Conservation (phyloP, 148 eudicot species). For the Mesembryanthemum crystallinum region DNA sequence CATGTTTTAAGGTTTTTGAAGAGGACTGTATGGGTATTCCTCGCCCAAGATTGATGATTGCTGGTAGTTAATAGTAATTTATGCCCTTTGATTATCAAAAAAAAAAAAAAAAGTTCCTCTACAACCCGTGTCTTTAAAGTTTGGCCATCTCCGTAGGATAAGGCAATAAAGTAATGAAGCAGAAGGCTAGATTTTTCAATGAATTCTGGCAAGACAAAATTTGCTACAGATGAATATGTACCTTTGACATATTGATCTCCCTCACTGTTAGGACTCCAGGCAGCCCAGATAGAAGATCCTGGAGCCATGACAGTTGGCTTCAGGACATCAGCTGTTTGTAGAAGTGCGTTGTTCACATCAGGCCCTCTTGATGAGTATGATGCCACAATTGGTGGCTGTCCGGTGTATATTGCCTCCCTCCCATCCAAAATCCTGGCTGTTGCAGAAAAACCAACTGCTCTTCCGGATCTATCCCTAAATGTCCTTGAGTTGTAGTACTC, state of each 20-base stretch:
- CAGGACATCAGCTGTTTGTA: conserved; percentile 67
- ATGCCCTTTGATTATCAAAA: too few relatives aligned
- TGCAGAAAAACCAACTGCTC: conserved; percentile 48
- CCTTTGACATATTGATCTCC: conserved; percentile 53
- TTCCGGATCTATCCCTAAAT: conserved; percentile 47
- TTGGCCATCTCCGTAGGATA: background rate
- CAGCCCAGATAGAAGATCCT: conserved; percentile 73
- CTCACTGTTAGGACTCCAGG: conserved; percentile 65
- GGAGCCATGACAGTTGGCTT: conserved; percentile 71
- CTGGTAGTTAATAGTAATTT: too few relatives aligned
- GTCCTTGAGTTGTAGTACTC: conserved; percentile 58
- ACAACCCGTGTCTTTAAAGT: background rate
- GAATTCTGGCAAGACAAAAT: too few relatives aligned
- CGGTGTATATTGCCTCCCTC: conserved; percentile 50
- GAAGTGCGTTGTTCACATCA: conserved; percentile 55
- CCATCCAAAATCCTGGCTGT: conserved; percentile 58
- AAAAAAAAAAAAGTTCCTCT: too few relatives aligned
- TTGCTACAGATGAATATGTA: conserved; percentile 10
- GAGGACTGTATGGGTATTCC: too few relatives aligned
- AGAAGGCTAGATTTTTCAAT: too few relatives aligned
- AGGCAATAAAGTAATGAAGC: background rate
- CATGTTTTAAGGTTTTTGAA: too few relatives aligned
- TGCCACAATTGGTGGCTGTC: conserved; percentile 59
- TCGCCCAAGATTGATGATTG: too few relatives aligned
- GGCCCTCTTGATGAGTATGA: conserved; percentile 72